Base-by-base conservation (phyloP, 164 flowering plant genomes). In the Annona cherimola region DNA sequence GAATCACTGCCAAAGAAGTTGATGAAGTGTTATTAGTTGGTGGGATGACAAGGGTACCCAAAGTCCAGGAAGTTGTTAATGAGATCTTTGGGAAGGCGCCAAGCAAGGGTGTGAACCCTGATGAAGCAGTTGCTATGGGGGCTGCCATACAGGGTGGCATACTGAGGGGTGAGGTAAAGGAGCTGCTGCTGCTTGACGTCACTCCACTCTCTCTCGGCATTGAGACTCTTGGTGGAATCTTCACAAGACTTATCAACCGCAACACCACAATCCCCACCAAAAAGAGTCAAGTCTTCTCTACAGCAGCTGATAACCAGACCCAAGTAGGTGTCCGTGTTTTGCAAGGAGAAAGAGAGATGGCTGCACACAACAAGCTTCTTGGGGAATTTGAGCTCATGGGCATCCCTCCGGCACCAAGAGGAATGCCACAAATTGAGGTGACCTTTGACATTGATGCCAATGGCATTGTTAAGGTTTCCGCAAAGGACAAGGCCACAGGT, bases 71-170 rank as follows among this genome's bases (percentile, higher is more conserved):
- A 45, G 26, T 77, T 26, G 85, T 83, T 6, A 1, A 69, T 7
- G 80, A 79, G 43, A 77, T 83, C 3, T 79, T 81, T 71, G 80
- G 83, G n/a, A 81, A 79, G 74, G 45, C 26, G 5, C 83, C 85
- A 2, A 80, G 80, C 72, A 81, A 80, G 60, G 79, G 82, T 1
- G 83, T 83, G 14, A 81, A 81, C 61, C 85, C 85, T 18, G 85
- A 83, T 63, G 83, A 83, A 57, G 83, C 82, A 7, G 85, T 83
- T 55, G 85, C 85, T 5, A 72, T 83, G 78, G 85, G 83, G 45
- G 83, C 83, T 64, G 83, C 83, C 42, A 81, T 83, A 9, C 82
- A 81, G 43, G 82, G 85, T 11, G 85, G 81, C 43, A 76, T 80
- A 18, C 75, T 80, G 4, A 67, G 74, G 39, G 85, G 83, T 19